These are phyloP conservation scores for Oryza punctata DNA, from an alignment of 176 grass and related monocot genomes.

Conservation along the genomic window DNA sequence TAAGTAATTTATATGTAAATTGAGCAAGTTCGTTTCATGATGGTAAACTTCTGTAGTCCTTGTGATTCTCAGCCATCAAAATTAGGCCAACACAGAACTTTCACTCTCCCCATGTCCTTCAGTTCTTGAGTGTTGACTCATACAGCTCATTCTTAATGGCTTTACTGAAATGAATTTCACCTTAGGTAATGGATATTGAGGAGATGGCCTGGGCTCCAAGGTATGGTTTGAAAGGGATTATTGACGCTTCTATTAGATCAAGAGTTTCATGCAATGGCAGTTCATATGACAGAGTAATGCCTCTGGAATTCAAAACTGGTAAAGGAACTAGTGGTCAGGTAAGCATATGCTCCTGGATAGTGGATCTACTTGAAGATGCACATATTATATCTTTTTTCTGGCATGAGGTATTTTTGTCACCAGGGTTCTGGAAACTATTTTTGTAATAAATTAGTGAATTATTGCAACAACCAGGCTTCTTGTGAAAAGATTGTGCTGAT, in stretches of 20 bases:
- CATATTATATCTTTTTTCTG: background rate
- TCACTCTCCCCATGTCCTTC: background rate
- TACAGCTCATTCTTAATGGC: slow-evolving; percentile 2
- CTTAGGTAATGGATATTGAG: slow-evolving; percentile 96
- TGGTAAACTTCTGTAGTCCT: slow-evolving; percentile 2
- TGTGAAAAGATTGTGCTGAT: background rate
- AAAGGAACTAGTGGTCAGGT: slow-evolving; percentile 92
- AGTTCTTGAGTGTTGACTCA: background rate
- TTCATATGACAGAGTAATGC: slow-evolving; percentile 73
- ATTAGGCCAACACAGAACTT: background rate
- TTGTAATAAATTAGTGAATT: background rate
- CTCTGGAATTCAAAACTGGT: slow-evolving; percentile 96
- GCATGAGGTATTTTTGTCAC: background rate
- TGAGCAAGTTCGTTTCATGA: slow-evolving; percentile 7
- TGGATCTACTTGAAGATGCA: slow-evolving; percentile 1
- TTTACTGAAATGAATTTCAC: slow-evolving; percentile 33
- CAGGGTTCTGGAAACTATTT: background rate
- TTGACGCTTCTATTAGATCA: slow-evolving; percentile 83
- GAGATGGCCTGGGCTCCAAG: slow-evolving; percentile 96
- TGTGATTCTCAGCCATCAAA: background rate
- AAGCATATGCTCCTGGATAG: slow-evolving; percentile 41
- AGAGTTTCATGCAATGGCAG: slow-evolving; percentile 55
- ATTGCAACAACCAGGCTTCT: slow-evolving; percentile 9
- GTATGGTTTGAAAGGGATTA: slow-evolving; percentile 90
- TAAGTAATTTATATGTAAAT: slow-evolving; percentile 10